Conservation (phyloP, 768 basidiomycete species). For the Kwoniella dejecticola region DNA sequence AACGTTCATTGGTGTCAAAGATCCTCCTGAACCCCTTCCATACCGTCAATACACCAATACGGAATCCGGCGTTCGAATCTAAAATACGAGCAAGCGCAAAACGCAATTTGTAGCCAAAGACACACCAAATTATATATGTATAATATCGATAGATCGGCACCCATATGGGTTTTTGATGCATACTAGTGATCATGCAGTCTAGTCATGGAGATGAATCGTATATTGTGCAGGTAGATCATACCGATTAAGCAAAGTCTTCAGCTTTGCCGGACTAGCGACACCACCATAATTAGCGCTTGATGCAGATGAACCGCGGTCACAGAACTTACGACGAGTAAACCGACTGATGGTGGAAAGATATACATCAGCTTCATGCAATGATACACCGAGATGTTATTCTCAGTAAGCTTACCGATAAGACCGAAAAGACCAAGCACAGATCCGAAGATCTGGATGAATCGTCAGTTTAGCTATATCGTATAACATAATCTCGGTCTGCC, state of each 20-base stretch:
- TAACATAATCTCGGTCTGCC: no score
- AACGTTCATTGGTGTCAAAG: no score
- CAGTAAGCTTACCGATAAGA: slow-evolving; percentile 83
- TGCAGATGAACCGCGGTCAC: no score
- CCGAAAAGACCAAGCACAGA: slow-evolving; percentile 86
- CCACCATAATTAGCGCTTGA: no score
- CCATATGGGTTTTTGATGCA: slow-evolving; percentile 12
- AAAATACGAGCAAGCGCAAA: slow-evolving; percentile 83
- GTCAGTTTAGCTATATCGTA: slow-evolving; percentile 52
- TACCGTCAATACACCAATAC: slow-evolving; percentile 79
- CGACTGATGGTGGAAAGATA: slow-evolving; percentile 61
- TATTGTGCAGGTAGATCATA: no score
- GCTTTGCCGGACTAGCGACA: slow-evolving; percentile 55
- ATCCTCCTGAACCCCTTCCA: slow-evolving; percentile 85
- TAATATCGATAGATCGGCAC: neutral
- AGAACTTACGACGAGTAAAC: slow-evolving; percentile 71
- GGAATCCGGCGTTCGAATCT: slow-evolving; percentile 76
- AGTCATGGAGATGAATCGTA: neutral
- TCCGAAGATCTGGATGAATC: slow-evolving; percentile 53
- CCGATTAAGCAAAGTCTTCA: slow-evolving; percentile 51
- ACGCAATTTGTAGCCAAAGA: slow-evolving; percentile 67
- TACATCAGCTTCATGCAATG: no score
- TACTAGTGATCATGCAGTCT: slow-evolving; percentile 8
- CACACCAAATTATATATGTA: neutral
- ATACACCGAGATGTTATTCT: no score